Conservation (phyloP, 106 monocot species). For the Alisma plantagoaquatica region DNA sequence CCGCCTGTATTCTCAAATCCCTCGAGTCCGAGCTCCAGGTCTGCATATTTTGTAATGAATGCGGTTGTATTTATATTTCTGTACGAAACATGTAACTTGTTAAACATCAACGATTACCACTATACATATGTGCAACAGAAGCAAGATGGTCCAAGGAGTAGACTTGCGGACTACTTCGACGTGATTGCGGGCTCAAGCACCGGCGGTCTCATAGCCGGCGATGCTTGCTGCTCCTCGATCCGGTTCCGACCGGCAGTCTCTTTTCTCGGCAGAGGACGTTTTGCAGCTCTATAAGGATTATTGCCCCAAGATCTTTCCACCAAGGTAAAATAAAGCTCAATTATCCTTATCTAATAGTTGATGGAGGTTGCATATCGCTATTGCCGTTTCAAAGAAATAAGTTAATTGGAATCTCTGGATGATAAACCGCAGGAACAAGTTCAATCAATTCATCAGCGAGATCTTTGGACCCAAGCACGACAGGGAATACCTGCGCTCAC, state of each 20-base stretch:
- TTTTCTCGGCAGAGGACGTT: conserved; percentile 9
- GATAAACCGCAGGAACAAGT: no score
- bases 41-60: not conserved
- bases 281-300: not conserved
- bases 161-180: conserved; percentile 10
- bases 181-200: conserved; percentile 12
- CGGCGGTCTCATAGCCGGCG: conserved; percentile 7
- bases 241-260: not conserved
- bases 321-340: no score
- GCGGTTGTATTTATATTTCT: not conserved
- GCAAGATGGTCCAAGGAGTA: conserved; percentile 2
- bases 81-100: not conserved
- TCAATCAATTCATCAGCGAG: no score
- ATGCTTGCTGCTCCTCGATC: conserved; percentile 12
- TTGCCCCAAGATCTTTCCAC: conserved; percentile 10
- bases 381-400: no score
- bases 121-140: conserved; percentile 3
- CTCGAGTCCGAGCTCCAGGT: conserved; percentile 12
- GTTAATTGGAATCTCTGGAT: no score
- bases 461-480: no score
- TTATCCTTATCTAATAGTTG: no score
- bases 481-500: no score
- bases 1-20: conserved; percentile 1
- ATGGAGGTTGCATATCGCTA: no score
- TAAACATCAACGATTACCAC: not conserved